Conservation (phyloP, 176 grass and related monocot genomes). For the Secale cereale region DNA sequence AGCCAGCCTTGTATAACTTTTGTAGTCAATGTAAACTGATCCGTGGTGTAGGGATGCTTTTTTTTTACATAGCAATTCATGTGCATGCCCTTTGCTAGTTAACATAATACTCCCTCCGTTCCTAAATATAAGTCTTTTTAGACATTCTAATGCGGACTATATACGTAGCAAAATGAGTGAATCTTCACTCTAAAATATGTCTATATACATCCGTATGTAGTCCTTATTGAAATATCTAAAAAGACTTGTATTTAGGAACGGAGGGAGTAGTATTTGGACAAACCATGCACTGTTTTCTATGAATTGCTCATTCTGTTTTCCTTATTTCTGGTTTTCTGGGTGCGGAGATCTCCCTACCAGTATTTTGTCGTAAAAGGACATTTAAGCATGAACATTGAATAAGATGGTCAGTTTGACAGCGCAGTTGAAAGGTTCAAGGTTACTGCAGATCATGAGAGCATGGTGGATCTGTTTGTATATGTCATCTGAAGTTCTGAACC, state of each 20-base stretch:
- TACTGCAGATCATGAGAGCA: conserved; percentile 77
- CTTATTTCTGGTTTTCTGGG: not conserved
- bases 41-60: too few species aligned
- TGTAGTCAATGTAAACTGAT: not conserved
- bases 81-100: too few species aligned
- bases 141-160: too few species aligned
- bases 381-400: not conserved
- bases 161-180: too few species aligned
- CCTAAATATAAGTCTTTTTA: too few species aligned
- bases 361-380: not conserved
- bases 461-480: conserved; percentile 89
- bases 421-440: conserved; percentile 88
- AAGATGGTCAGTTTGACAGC: conserved; percentile 71
- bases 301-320: not conserved
- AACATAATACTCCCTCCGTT: too few species aligned
- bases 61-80: too few species aligned
- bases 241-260: too few species aligned
- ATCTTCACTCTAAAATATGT: too few species aligned
- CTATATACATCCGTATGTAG: too few species aligned
- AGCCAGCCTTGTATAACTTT: not conserved
- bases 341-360: not conserved
- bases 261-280: not conserved
- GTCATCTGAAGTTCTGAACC: conserved; percentile 82
- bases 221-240: too few species aligned
- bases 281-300: not conserved